Evolutionary conservation across 2,329 filamentous ascomycete species (phyloP).

Genomic region (Neophaeococcomyces aloes): DNA sequence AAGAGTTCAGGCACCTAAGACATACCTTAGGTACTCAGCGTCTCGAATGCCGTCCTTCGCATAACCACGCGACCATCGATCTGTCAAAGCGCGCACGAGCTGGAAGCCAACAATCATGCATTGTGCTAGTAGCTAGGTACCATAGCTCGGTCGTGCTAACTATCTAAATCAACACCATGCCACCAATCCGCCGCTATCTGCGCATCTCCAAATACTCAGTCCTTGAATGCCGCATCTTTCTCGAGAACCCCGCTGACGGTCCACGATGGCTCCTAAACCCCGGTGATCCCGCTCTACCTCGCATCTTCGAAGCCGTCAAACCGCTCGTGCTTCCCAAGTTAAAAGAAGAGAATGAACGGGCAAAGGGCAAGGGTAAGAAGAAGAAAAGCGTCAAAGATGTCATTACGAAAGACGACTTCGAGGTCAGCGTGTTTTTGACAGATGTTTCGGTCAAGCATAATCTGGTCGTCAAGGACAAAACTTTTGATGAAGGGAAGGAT

Average conservation of each 20-base stretch:
- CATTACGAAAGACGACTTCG: constrained; percentile 78
- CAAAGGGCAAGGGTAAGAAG: constrained; percentile 55
- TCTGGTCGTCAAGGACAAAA: constrained; percentile 74
- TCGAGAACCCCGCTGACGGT: constrained; percentile 76
- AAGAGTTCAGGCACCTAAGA: too few species aligned
- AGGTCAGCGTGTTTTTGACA: constrained; percentile 87
- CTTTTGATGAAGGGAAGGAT: constrained; percentile 49
- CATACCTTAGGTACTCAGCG: too few species aligned
- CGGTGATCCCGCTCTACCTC: constrained; percentile 63
- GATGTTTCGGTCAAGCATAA: constrained; percentile 78
- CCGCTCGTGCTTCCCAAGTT: constrained; percentile 84
- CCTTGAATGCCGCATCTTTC: constrained; percentile 91
- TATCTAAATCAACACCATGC: too few species aligned
- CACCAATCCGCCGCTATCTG: constrained; percentile 49
- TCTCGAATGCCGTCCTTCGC: too few species aligned
- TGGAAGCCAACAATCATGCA: too few species aligned
- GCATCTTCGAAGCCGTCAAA: constrained; percentile 73
- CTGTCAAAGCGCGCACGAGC: too few species aligned
- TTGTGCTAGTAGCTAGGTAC: too few species aligned
- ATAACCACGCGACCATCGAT: background rate
- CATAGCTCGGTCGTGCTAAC: too few species aligned
- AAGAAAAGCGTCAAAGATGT: constrained; percentile 82
- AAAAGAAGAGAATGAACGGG: constrained; percentile 64
- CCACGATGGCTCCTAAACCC: constrained; percentile 76
- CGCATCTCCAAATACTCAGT: constrained; percentile 88